These are phyloP conservation scores for Bretziella fagacearum DNA, from an alignment of 2,329 filamentous ascomycete species.

Conservation along the genomic window DNA sequence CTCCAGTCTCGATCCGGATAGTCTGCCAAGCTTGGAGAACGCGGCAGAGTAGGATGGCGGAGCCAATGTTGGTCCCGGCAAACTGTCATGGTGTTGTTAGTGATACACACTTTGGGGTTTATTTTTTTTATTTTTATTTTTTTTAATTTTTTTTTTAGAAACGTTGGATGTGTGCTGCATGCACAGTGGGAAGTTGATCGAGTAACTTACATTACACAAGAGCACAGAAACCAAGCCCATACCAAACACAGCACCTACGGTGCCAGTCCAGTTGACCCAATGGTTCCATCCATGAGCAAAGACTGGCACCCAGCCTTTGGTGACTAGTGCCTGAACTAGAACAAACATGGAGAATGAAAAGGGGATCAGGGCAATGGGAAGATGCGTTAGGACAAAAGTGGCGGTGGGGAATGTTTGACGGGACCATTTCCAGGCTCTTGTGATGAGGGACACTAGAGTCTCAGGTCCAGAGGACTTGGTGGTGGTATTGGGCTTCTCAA, in stretches of 20 bases:
- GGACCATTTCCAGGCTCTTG: constrained; percentile 35
- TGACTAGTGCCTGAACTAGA: constrained; percentile 54
- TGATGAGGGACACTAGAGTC: constrained; percentile 36
- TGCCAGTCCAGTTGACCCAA: constrained; percentile 54
- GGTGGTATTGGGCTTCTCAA: background rate
- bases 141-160: background rate
- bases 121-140: background rate
- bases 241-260: constrained; percentile 49
- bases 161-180: background rate
- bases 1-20: constrained; percentile 33
- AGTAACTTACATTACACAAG: constrained; percentile 48
- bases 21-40: constrained; percentile 51
- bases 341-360: constrained; percentile 63
- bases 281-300: constrained; percentile 60
- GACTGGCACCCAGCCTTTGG: constrained; percentile 56
- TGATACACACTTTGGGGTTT: background rate
- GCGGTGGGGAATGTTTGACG: constrained; percentile 57
- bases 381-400: constrained; percentile 44
- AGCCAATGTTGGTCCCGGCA: constrained; percentile 61
- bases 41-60: constrained; percentile 54
- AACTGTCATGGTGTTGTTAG: constrained; percentile 33
- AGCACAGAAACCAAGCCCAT: constrained; percentile 59
- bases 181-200: too few species aligned
- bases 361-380: constrained; percentile 51
- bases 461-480: constrained; percentile 15